Evolutionary conservation across 1,284 basidiomycete species (phyloP), one percentile per base, ranked within the genome.

Genomic region (Fomitopsis schrenkii): DNA sequence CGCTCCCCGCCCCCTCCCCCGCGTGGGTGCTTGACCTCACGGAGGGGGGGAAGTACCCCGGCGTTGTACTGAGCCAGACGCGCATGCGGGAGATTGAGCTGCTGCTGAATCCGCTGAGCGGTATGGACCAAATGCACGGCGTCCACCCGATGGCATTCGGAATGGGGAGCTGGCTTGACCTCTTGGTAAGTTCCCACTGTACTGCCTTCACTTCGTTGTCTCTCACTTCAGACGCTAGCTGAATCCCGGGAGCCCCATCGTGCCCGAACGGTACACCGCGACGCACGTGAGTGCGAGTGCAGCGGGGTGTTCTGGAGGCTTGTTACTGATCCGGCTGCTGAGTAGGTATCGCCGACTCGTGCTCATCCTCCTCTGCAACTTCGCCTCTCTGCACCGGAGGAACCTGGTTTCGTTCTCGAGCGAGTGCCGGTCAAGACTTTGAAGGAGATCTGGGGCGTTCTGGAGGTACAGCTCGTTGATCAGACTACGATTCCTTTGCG

Each of bases 1-100:
- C 69, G 15, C 63, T 71, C 56, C 65, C 63, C 3, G 61, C 70
- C 19, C 71, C 69, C 5, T 73, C 77, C 50, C 78, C 83, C 70
- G 75, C 78, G 1, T 92, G 89, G 87, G 76, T 86, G 12, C 79
- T 92, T 35, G 88, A 91, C 70, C 91, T 92, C 68, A 89, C 88
- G 1, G 76, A 82, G 45, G 79, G 79, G 48, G 81, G 83, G 8
- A 75, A 77, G 62, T 72, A 72, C 48, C 73, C 72, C 17, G 90
- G 90, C 17, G 72, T 92, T 48, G 83, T 91, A 10, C 82, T 91
- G 78, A 85, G 83, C 63, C 89, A 91, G 72, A 80, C 80, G 26
- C 80, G 87, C 57, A 83, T 92, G 82, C 81, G 83, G 60, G 88
- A 88, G 60, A 83, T 89, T 53, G 85, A 87, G 66, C 74, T 80